Percentiles rank a stretch among this genome's conserved stretches.
Evolutionary conservation across 2,329 filamentous ascomycete species (phyloP).

Genomic region (Monilinia fructicola): DNA sequence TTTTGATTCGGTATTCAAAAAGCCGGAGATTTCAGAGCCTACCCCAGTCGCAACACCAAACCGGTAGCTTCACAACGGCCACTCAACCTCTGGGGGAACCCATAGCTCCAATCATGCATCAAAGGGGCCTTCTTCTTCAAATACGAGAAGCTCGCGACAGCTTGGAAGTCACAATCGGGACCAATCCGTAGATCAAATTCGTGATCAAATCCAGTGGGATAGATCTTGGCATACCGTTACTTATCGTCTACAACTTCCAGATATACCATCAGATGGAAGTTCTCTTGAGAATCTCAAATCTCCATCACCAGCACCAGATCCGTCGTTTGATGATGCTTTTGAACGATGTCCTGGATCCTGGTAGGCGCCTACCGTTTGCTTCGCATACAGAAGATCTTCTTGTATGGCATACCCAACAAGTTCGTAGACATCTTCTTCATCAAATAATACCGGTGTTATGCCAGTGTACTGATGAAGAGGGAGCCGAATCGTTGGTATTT

Average conservation of each 20-base stretch:
- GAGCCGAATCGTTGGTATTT: slow-evolving; percentile 48
- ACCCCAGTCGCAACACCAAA: slow-evolving; percentile 37
- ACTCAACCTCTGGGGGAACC: slow-evolving; percentile 34
- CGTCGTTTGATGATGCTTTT: slow-evolving; percentile 52
- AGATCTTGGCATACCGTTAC: slow-evolving; percentile 63
- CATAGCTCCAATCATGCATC: slow-evolving; percentile 11
- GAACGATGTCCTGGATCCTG: slow-evolving; percentile 52
- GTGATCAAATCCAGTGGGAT: slow-evolving; percentile 56
- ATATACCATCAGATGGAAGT: slow-evolving; percentile 50
- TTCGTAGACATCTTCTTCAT: slow-evolving; percentile 59
- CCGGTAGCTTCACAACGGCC: slow-evolving; percentile 31
- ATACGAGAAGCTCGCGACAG: slow-evolving; percentile 5
- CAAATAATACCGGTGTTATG: slow-evolving; percentile 58
- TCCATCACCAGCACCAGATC: slow-evolving; percentile 37
- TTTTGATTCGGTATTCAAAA: slow-evolving; percentile 39
- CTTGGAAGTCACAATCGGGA: neutral
- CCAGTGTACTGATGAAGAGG: slow-evolving; percentile 42
- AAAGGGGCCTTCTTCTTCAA: slow-evolving; percentile 12
- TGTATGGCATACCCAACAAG: slow-evolving; percentile 61
- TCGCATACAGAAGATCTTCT: slow-evolving; percentile 56
- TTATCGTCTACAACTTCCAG: slow-evolving; percentile 55
- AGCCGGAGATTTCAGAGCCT: slow-evolving; percentile 35
- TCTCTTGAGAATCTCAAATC: slow-evolving; percentile 29
- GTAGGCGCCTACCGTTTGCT: slow-evolving; percentile 49
- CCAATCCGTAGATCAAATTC: slow-evolving; percentile 27